A percentile compares a stretch with the other conserved stretches of the same genome.
These are phyloP conservation scores for Mycena alexandri DNA, from an alignment of 768 basidiomycete species.

Conservation along the genomic window DNA sequence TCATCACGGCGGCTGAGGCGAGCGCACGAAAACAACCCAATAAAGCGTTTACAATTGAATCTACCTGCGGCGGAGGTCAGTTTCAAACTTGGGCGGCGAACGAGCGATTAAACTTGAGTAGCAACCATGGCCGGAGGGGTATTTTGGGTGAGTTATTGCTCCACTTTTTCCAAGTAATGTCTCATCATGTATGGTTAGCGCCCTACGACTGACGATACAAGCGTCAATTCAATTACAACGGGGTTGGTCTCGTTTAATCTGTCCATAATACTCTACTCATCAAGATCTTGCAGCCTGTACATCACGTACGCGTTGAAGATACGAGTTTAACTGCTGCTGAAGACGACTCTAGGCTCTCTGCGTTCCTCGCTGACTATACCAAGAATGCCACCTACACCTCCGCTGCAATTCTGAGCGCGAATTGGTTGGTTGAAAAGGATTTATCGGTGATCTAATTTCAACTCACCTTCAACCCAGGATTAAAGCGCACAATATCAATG, in stretches of 20 bases:
- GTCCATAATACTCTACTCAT: neutral
- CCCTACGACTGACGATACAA: conserved; percentile 55
- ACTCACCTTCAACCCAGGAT: conserved; percentile 45
- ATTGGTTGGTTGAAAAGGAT: conserved; percentile 44
- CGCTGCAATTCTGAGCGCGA: conserved; percentile 60
- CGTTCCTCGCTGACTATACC: conserved; percentile 62
- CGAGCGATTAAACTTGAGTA: conserved; percentile 33
- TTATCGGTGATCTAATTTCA: too few relatives aligned
- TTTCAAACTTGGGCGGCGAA: conserved; percentile 11
- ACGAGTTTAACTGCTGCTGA: neutral
- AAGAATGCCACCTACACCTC: conserved; percentile 57
- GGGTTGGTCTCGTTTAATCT: conserved; percentile 49
- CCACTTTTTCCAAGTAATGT: neutral
- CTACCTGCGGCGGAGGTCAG: conserved; percentile 60
- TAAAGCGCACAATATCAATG: conserved; percentile 57
- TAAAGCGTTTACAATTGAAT: conserved; percentile 56
- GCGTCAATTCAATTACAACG: conserved; percentile 65
- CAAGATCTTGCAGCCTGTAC: conserved; percentile 48
- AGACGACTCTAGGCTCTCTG: conserved; percentile 54
- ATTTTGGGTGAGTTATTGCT: conserved; percentile 58
- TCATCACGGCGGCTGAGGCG: conserved; percentile 57
- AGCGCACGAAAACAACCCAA: conserved; percentile 51
- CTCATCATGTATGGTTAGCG: conserved; percentile 46
- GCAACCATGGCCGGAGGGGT: conserved; percentile 67
- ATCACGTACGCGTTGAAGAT: conserved; percentile 48